Percentiles rank a stretch among this genome's conserved stretches.
Conservation (phyloP, 1,139 yeast genomes). For the Kluyveromyces sp. region DNA sequence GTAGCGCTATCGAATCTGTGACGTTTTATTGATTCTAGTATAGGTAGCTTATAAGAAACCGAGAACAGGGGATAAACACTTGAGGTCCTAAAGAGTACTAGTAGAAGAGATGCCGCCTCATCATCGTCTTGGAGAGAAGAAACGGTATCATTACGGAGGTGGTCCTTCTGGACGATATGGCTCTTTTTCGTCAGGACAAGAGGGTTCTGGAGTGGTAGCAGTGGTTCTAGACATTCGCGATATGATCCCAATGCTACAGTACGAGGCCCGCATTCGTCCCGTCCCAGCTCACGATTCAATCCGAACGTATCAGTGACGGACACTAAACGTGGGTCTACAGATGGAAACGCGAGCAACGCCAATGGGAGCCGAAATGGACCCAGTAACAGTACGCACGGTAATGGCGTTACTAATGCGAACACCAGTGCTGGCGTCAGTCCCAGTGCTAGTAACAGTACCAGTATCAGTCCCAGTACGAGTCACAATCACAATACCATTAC, state of each 20-base stretch:
- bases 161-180: slow-evolving; percentile 20
- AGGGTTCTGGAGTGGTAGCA: background rate
- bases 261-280: slow-evolving; percentile 6
- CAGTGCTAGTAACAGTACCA: no score
- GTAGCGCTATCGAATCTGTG: no score
- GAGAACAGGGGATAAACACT: no score
- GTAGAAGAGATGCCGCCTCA: slow-evolving; percentile 9
- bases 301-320: slow-evolving; percentile 8
- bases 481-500: no score
- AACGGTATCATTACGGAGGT: slow-evolving; percentile 25
- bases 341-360: background rate
- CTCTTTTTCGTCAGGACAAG: slow-evolving; percentile 6
- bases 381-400: no score
- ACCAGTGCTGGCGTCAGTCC: no score
- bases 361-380: background rate
- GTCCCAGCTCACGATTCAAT: slow-evolving; percentile 19
- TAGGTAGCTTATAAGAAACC: no score
- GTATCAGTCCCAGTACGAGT: no score
- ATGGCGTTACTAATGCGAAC: no score
- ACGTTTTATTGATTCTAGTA: no score
- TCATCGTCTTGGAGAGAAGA: slow-evolving; percentile 24
- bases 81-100: no score
- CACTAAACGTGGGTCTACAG: background rate
- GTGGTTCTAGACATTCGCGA: slow-evolving; percentile 16
- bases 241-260: slow-evolving; percentile 18